Evolutionary conservation across 371 early-diverging fungal species (phyloP), one percentile per base, ranked within the genome.

Genomic region (Circinella minor): DNA sequence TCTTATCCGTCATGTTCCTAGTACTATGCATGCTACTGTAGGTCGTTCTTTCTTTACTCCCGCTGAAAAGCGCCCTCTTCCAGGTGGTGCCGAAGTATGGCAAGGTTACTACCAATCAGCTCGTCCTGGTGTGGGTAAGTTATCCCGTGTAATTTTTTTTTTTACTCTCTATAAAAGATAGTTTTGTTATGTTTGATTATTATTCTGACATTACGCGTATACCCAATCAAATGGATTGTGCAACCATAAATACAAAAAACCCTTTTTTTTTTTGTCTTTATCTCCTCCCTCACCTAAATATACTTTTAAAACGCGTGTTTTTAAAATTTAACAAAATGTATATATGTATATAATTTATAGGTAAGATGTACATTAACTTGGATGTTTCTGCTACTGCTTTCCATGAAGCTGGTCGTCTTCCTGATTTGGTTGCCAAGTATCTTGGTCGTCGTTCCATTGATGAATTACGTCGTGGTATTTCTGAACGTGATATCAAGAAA

Each of bases 101-200:
- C 91, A 91, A 71, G 98, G 98, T 13, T 94, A 89, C 78, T 94
- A 93, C 69, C 95, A 95, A 73, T 92, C 93, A 36, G 88, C 94
- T 27, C 84, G 92, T 9, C 92, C 96, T 14, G 84, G 91, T 63
- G 49, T 77, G 3, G 91, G 93, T 77, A 83, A 77, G 66, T 80
- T 36, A 27, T 20, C 34, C 43, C 63, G 36, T 55, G 62, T 64
- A 15, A 18, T 27, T 27, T 27, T 27, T 27, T 27, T 27, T 27
- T 27, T 27, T 27, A 27, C 27, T 27, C 27, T 27, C 27, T 27
- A 27, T 15, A 47, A 7, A 54, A 66, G 20, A 14, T n/a, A 15
- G 36, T 15, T 18, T 18, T 55, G 4, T 17, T 8, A 48, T 17
- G 10, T 5, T 36, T 48, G 47, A 8, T 38, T 37, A 36, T 36